Evolutionary conservation across 106 monocot species (phyloP), one percentile per base, ranked within the genome.

Genomic region (Chionographis japonica): DNA sequence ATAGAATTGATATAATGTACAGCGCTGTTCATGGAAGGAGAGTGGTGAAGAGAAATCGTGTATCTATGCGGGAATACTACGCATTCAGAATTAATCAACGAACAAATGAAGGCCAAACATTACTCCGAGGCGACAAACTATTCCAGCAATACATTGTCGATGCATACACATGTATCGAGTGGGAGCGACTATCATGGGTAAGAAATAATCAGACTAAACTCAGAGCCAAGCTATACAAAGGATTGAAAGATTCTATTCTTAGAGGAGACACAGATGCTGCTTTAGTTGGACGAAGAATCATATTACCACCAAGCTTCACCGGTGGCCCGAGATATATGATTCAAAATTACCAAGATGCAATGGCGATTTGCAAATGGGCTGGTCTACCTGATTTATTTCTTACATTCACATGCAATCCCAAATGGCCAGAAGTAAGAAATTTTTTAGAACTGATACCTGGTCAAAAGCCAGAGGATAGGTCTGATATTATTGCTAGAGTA

Each of bases 311-410:
- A 13, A 63, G 43, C 6, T 67, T 72, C 15, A 54, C 18, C 17
- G 73, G 67, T 42, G 39, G 73, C 50, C 62, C 69, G 1, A 36
- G 70, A 70, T 65, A 70, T 52, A 73, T 58, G 57, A 16, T 60
- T 2, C 78, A 78, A 67, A 67, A 78, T 39, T 73, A 78, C 51
- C 50, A 79, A 36, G 79, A 79, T 73, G 73, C 60, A 27, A 67
- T 79, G 72, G 73, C 68, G n/a, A 73, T 79, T 8, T 61, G 52
- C 67, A 11, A 37, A 6, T 52, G 27, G 53, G 37, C 17, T 68
- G 66, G 74, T 36, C 19, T 14, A 15, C 79, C 66, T 6, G 54
- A 73, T 59, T 73, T 64, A 6, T 73, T 73, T 27, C 38, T 65
- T 3, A 73, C 73, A 18, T 73, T 73, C 53, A 61, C 65, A 6